phyloP scores from a whole-genome alignment of 345 rosid species.

The Eucalyptus erythrocorys region DNA sequence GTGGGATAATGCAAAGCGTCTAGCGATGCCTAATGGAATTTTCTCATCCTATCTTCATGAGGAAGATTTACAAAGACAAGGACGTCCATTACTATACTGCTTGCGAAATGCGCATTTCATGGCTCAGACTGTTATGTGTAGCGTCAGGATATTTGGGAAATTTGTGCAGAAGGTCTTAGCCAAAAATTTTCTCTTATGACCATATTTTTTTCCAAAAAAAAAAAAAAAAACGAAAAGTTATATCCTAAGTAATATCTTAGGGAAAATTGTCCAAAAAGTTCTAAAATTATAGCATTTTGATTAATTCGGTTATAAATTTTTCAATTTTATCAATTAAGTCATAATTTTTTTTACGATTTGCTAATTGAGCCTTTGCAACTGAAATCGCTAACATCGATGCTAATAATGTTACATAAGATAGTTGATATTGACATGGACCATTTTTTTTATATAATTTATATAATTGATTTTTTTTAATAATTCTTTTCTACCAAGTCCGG shows the following conservation, averaged over 20 bases:
- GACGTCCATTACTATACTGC: not conserved
- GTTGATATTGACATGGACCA: rapidly evolving
- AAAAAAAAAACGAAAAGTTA: too few species aligned
- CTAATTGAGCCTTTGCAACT: not conserved
- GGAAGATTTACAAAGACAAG: not conserved
- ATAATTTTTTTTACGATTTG: too few species aligned
- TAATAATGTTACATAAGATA: rapidly evolving
- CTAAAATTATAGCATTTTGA: too few species aligned
- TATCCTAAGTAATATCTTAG: too few species aligned
- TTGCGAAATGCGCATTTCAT: not conserved
- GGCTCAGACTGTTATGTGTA: not conserved
- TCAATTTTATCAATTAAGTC: too few species aligned
- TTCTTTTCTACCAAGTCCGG: rapidly evolving
- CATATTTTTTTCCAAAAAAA: too few species aligned
- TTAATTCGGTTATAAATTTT: rapidly evolving
- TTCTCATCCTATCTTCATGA: not conserved
- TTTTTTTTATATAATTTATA: too few species aligned
- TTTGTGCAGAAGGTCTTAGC: too few species aligned
- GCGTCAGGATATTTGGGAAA: too few species aligned
- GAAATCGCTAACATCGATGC: rapidly evolving
- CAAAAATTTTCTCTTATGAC: too few species aligned
- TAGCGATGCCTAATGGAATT: not conserved
- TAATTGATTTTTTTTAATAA: too few species aligned
- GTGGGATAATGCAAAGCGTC: not conserved
- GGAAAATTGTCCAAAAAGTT: not conserved